phyloP scores from a whole-genome alignment of 345 rosid genomes.

The Gossypium raimondii region DNA sequence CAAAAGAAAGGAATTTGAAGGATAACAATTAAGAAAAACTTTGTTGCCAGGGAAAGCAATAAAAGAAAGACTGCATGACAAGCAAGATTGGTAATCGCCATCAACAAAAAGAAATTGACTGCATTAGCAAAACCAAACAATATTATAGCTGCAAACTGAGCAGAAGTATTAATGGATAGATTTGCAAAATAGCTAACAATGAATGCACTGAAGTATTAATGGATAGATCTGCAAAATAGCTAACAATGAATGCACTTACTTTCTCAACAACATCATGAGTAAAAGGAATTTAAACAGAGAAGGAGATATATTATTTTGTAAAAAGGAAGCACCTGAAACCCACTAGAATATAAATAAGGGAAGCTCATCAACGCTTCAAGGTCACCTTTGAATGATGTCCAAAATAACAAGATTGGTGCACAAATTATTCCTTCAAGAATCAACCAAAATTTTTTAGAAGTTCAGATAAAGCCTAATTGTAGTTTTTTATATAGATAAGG shows the following conservation, averaged over 20 bases:
- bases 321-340: slow-evolving; percentile 50
- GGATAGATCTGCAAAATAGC: not conserved
- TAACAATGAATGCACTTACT: not conserved
- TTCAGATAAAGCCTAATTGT: slow-evolving; percentile 2
- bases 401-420: slow-evolving; percentile 45
- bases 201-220: not conserved
- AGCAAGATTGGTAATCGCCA: not conserved
- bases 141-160: not conserved
- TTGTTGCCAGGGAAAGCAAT: not conserved
- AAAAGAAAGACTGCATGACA: not conserved
- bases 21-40: not conserved
- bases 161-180: slow-evolving; percentile 6
- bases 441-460: not conserved
- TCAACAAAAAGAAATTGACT: not conserved
- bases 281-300: not conserved
- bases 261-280: slow-evolving; percentile 3
- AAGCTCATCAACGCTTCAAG: slow-evolving; percentile 41
- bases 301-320: not conserved
- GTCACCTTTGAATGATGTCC: slow-evolving; percentile 61
- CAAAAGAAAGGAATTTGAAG: not conserved
- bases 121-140: slow-evolving; percentile 9
- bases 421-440: slow-evolving; percentile 44
- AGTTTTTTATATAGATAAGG: not conserved
- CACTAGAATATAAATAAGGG: slow-evolving; percentile 45
- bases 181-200: not conserved